Evolutionary conservation across 306 rosid genomes (phyloP), one percentile per base, ranked within the genome.

Genomic region (Prunus mongolica): DNA sequence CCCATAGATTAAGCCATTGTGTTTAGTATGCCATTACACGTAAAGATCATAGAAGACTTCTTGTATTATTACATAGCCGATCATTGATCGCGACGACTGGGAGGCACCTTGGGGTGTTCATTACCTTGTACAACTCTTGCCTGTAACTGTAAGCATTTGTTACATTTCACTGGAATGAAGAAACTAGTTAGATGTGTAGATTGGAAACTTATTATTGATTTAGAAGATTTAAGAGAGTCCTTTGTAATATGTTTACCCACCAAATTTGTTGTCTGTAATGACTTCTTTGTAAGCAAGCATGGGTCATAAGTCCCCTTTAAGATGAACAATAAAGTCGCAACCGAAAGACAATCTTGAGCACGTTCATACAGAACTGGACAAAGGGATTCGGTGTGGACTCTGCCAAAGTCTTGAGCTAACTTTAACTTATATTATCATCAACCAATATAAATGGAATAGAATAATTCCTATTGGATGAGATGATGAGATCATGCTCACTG

Each of bases 41-140:
- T 81, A 87, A 60, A 81, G 78, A 61, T 70, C 69, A 56, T 72
- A 80, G 74, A 78, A 13, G 60, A 13, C 47, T 8, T 19, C 3
- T 51, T 4, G 34, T 24, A 24, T 13, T 0, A 24, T 12, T 14
- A 16, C 65, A 12, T 55, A 19, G 25, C 27, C 0, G 63, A 69
- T 69, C 25, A 2, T 32, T 19, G 12, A 18, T 51, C 50, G 5
- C 6, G 4, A 2, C 41, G 52, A 28, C 49, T n/a, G 25, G 45
- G 4, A 30, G 32, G 22, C 24, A 15, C 49, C 25, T 27, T 6
- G n/a, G 45, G 47, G 64, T 52, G 60, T 15, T 14, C 27, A 38
- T 38, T 71, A 61, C 20, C n/a, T 34, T 4, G 25, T 28, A 70
- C 49, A 22, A 15, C 16, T 51, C 19, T 38, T 28, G 10, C 25